phyloP scores from a whole-genome alignment of 202 grass and related monocot species.

The Schoenoplectus tabernaemontani region DNA sequence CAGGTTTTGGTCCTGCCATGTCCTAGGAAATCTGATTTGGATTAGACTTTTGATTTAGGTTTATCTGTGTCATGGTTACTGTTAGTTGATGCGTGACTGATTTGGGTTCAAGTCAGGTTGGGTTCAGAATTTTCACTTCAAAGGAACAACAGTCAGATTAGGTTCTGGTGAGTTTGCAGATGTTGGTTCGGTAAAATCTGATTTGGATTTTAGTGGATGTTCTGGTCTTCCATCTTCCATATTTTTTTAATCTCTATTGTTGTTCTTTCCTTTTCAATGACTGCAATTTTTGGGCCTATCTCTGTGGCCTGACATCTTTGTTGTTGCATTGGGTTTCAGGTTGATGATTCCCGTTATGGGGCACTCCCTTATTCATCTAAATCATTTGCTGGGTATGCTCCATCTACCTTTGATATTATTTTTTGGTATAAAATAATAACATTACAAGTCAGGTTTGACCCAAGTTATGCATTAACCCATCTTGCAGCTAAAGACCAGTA shows the following conservation, averaged over 20 bases:
- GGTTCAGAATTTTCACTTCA: neutral
- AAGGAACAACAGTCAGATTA: neutral
- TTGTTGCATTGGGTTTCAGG: constrained; percentile 36
- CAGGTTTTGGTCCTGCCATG: neutral
- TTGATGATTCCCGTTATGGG: constrained; percentile 45
- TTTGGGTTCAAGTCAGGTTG: too few species aligned
- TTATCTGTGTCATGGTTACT: neutral
- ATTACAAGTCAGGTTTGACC: neutral
- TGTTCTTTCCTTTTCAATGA: neutral
- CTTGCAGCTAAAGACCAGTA: neutral
- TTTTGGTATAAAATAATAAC: neutral
- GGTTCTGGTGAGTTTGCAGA: neutral
- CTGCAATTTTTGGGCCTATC: neutral
- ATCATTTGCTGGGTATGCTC: constrained; percentile 57
- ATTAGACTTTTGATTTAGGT: neutral
- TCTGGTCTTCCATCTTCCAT: neutral
- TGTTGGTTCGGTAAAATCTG: neutral
- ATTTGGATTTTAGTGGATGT: neutral
- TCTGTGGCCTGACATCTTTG: neutral
- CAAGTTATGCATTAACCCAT: neutral
- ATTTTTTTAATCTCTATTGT: neutral
- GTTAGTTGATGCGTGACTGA: neutral
- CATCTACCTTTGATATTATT: constrained; percentile 16
- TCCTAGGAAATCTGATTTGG: neutral
- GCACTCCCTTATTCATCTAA: constrained; percentile 52